Conservation (phyloP, 2,329 filamentous ascomycete species). For the Talaromyces verruculosus region DNA sequence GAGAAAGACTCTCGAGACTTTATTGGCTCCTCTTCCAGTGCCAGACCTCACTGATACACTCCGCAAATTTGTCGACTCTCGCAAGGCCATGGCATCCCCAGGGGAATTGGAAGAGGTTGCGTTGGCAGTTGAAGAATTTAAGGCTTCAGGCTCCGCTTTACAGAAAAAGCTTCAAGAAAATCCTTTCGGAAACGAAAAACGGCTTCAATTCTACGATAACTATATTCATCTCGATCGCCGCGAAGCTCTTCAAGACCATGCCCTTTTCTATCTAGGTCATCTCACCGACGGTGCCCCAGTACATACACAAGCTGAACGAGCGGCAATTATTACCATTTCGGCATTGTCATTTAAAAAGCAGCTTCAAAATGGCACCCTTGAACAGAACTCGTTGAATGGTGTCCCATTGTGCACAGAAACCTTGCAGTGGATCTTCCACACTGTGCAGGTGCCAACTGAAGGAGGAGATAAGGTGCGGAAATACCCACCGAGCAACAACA, state of each 20-base stretch:
- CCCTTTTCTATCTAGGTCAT: not conserved
- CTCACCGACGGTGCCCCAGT: not conserved
- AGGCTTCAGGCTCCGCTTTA: not conserved
- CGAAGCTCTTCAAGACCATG: not conserved
- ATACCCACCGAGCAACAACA: not conserved
- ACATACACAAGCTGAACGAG: constrained; percentile 4
- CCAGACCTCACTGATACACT: not conserved
- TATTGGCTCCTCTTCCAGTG: not conserved
- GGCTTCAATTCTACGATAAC: not conserved
- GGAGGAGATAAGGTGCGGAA: not conserved
- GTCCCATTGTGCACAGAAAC: not conserved
- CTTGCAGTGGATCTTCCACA: constrained; percentile 5
- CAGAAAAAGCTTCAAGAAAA: not conserved
- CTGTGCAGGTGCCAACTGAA: not conserved
- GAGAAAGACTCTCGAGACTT: no score
- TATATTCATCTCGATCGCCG: not conserved
- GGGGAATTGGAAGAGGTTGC: not conserved
- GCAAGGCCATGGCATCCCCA: not conserved
- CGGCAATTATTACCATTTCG: constrained; percentile 6
- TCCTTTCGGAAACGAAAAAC: not conserved
- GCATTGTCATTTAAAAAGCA: not conserved
- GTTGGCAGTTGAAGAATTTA: not conserved
- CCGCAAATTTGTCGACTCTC: not conserved
- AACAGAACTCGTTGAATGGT: not conserved
- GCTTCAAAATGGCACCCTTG: not conserved